Conservation (phyloP, 352 stramenopile genomes). For the Aphanomyces invadans region DNA sequence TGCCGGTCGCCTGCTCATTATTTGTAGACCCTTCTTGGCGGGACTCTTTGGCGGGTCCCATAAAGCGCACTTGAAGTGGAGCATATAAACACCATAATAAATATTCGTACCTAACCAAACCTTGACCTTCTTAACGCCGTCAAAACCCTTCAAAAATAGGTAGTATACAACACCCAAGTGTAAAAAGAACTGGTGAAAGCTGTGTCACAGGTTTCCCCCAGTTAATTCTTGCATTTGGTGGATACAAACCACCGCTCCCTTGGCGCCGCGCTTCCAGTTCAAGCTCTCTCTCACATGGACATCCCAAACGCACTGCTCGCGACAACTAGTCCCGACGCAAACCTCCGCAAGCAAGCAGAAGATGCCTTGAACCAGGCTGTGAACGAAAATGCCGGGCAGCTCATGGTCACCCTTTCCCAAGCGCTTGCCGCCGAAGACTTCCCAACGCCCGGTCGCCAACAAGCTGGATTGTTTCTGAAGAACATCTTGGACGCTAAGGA, state of each 20-base stretch:
- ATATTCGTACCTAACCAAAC: background rate
- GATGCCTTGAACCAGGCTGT: constrained; percentile 75
- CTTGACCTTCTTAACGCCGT: background rate
- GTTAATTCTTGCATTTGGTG: constrained; percentile 6
- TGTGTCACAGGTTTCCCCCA: background rate
- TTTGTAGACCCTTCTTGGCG: background rate
- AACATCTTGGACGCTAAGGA: constrained; percentile 84
- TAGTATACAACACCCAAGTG: constrained; percentile 1
- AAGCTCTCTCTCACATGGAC: constrained; percentile 39
- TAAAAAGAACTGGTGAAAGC: constrained; percentile 9
- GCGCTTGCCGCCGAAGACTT: constrained; percentile 72
- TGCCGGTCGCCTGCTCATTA: background rate
- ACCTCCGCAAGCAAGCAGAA: constrained; percentile 72
- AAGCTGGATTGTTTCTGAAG: constrained; percentile 78
- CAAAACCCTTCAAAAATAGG: constrained; percentile 18
- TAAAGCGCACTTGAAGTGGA: background rate
- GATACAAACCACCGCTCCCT: constrained; percentile 6
- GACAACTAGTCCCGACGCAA: constrained; percentile 66
- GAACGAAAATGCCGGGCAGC: constrained; percentile 18
- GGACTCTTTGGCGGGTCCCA: background rate
- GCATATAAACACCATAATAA: background rate
- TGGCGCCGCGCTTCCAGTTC: background rate
- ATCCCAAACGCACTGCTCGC: constrained; percentile 72
- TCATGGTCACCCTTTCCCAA: constrained; percentile 63
- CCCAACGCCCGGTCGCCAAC: constrained; percentile 61